phyloP scores from a whole-genome alignment of 108 stramenopile genomes.

The Cyclotella sp. region DNA sequence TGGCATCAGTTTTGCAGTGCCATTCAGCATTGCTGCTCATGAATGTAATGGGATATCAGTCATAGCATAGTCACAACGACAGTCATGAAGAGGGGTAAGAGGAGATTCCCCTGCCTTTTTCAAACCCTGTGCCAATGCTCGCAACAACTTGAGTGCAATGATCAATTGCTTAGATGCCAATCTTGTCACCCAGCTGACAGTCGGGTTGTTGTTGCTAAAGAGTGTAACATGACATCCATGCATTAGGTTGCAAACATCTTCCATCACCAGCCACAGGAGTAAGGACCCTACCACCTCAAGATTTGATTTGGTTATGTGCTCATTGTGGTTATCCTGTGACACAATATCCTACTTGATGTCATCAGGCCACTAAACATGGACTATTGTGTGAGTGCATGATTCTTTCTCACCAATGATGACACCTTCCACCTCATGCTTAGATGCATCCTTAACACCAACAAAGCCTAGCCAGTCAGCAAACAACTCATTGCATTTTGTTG shows the following conservation, averaged over 20 bases:
- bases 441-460: constrained; percentile 21
- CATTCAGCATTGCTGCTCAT: constrained; percentile 6
- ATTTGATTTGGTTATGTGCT: constrained; percentile 40
- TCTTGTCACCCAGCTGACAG: constrained; percentile 9
- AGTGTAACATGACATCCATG: not conserved
- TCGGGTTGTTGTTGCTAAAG: constrained; percentile 24
- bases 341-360: constrained; percentile 24
- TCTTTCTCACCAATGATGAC: constrained; percentile 16
- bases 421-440: constrained; percentile 36
- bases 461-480: constrained; percentile 7
- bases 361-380: constrained; percentile 24
- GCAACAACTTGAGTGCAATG: constrained; percentile 1
- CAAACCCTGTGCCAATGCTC: not conserved
- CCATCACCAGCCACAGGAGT: constrained; percentile 27
- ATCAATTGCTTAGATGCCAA: constrained; percentile 2
- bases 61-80: not conserved
- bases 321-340: constrained; percentile 21
- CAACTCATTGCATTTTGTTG: constrained; percentile 13
- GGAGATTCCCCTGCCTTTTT: not conserved
- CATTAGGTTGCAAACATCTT: not conserved
- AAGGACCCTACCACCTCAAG: constrained; percentile 36
- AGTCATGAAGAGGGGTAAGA: constrained; percentile 16
- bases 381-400: not conserved
- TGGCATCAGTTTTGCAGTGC: constrained; percentile 3
- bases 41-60: constrained; percentile 21